phyloP scores from a whole-genome alignment of 2,329 filamentous ascomycete genomes.

The Aspergillus tamarii region DNA sequence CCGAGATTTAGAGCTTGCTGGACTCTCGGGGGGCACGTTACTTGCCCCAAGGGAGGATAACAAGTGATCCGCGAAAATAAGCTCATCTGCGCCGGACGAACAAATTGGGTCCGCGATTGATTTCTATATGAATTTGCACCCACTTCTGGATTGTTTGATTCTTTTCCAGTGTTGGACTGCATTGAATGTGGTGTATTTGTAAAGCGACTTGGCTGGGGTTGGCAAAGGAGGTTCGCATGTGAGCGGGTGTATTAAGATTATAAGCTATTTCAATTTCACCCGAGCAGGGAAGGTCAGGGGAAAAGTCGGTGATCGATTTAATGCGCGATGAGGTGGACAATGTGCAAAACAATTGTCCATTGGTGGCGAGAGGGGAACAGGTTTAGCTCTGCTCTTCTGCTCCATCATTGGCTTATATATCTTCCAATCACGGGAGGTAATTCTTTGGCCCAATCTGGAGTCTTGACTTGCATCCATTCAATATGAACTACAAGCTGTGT shows the following conservation, averaged over 20 bases:
- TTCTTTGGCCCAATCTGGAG: neutral
- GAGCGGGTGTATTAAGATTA: neutral
- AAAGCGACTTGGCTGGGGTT: neutral
- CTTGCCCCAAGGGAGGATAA: conserved; percentile 75
- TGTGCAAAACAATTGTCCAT: neutral
- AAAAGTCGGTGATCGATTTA: neutral
- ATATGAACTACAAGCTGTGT: neutral
- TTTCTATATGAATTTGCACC: conserved; percentile 14
- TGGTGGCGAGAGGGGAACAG: neutral
- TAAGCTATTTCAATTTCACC: neutral
- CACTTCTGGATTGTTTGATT: conserved; percentile 26
- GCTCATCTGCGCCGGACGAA: conserved; percentile 46
- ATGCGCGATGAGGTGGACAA: neutral
- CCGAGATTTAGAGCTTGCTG: conserved; percentile 30
- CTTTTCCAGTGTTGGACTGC: conserved; percentile 15
- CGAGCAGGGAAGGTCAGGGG: neutral
- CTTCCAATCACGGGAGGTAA: neutral
- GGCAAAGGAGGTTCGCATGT: neutral
- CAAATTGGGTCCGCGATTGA: conserved; percentile 24
- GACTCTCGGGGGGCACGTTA: conserved; percentile 61
- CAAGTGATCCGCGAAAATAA: conserved; percentile 60
- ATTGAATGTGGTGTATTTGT: conserved; percentile 1
- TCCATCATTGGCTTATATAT: conserved; percentile 1
- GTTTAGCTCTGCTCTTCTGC: conserved; percentile 1
- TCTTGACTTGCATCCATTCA: neutral